These are phyloP conservation scores for Yamadazyma mexicana DNA, from an alignment of 1,139 yeast species.

Conservation along the genomic window DNA sequence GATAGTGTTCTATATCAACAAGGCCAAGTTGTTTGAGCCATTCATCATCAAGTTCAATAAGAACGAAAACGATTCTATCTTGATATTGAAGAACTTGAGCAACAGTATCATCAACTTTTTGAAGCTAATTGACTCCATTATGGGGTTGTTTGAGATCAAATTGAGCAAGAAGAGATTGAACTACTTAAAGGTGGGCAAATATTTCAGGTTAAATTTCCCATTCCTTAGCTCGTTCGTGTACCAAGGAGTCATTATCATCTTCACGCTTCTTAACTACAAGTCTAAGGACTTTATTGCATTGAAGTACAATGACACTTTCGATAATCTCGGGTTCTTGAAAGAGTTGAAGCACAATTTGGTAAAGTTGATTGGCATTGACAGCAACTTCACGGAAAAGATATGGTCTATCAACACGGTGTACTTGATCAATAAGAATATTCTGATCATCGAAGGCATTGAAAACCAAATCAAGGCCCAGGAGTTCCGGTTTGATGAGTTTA, in stretches of 20 bases:
- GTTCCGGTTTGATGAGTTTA: constrained; percentile 1
- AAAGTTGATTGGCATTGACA: constrained; percentile 26
- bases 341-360: constrained; percentile 26
- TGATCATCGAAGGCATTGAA: constrained; percentile 28
- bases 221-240: constrained; percentile 50
- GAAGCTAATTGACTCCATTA: constrained; percentile 24
- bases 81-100: constrained; percentile 31
- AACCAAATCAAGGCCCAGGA: constrained; percentile 17
- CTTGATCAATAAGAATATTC: constrained; percentile 33
- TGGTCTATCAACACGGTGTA: constrained; percentile 41
- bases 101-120: constrained; percentile 41
- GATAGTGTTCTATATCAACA: constrained; percentile 45
- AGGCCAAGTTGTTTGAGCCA: constrained; percentile 54
- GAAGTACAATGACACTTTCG: constrained; percentile 16
- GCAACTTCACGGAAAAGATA: constrained; percentile 21
- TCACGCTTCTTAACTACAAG: constrained; percentile 47
- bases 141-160: constrained; percentile 15
- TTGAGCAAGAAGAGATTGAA: constrained; percentile 21
- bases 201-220: constrained; percentile 41
- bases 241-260: constrained; percentile 53
- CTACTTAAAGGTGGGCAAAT: constrained; percentile 31
- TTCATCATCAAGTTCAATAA: constrained; percentile 41
- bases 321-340: constrained; percentile 24
- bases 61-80: constrained; percentile 24
- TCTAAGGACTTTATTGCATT: constrained; percentile 32